Evolutionary conservation across 176 grass and related monocot genomes (phyloP).

Genomic region (Carex cristatella): DNA sequence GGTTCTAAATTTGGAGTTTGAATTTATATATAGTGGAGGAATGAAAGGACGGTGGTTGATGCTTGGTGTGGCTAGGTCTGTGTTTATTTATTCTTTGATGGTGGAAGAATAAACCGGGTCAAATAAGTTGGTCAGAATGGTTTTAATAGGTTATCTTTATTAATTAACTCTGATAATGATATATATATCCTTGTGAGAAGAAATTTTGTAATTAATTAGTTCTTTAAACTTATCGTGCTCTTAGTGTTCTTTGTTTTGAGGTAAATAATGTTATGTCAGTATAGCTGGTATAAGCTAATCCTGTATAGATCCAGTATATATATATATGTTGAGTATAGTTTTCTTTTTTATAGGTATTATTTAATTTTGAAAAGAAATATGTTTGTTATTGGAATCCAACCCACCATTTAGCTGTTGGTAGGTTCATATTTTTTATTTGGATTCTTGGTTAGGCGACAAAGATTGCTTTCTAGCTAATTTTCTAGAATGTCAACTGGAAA

Average conservation of each 20-base stretch:
- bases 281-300: neutral
- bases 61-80: slow-evolving; percentile 4
- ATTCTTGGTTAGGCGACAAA: slow-evolving; percentile 11
- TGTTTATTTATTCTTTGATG: slow-evolving; percentile 17
- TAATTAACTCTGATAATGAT: slow-evolving; percentile 8
- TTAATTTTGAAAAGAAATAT: slow-evolving; percentile 8
- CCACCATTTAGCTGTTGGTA: neutral
- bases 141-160: slow-evolving; percentile 12
- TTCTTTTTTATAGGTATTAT: neutral
- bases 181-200: neutral
- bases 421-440: slow-evolving; percentile 5
- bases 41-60: slow-evolving; percentile 29
- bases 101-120: slow-evolving; percentile 25
- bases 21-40: slow-evolving; percentile 29
- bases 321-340: neutral
- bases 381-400: slow-evolving; percentile 15
- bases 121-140: slow-evolving; percentile 32
- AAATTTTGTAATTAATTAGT: neutral
- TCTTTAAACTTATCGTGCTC: neutral
- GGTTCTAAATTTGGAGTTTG: slow-evolving; percentile 9
- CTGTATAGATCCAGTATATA: neutral
- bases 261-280: neutral
- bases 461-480: slow-evolving; percentile 11
- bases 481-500: slow-evolving; percentile 6
- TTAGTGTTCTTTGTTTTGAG: neutral